Conservation (phyloP, 2,329 filamentous ascomycete species). For the Fusarium fracticaudum region DNA sequence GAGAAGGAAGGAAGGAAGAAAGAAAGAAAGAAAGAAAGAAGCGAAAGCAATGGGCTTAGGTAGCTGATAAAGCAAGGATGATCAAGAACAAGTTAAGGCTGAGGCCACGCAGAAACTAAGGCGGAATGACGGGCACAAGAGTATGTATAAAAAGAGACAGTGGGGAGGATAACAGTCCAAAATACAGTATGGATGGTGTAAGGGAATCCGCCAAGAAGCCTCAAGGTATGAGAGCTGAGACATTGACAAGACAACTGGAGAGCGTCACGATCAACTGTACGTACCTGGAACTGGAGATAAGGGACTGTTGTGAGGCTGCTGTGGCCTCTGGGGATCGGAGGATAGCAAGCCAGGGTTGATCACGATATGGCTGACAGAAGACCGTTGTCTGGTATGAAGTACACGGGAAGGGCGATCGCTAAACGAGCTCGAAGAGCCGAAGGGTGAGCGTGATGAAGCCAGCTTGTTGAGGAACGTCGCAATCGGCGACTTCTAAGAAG, state of each 20-base stretch:
- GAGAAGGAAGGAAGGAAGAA: background rate
- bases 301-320: conserved; percentile 39
- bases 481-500: conserved; percentile 33
- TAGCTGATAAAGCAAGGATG: conserved; percentile 6
- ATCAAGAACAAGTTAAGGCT: conserved; percentile 1
- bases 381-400: conserved; percentile 63
- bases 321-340: conserved; percentile 44
- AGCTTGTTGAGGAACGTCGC: conserved; percentile 55
- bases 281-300: conserved; percentile 68
- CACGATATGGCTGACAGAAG: conserved; percentile 52
- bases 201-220: conserved; percentile 15
- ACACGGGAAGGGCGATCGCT: conserved; percentile 59
- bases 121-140: background rate
- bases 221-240: conserved; percentile 34
- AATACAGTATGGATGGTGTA: background rate
- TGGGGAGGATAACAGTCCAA: conserved; percentile 8
- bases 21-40: background rate
- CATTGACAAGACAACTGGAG: conserved; percentile 22
- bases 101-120: conserved; percentile 1
- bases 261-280: conserved; percentile 40
- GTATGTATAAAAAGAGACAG: conserved; percentile 17
- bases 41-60: background rate
- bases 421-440: conserved; percentile 65
- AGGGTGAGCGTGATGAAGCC: conserved; percentile 60
- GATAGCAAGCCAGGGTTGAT: conserved; percentile 45